phyloP scores from a whole-genome alignment of 139 green algal genomes.

The Chlorella sorokiniana region DNA sequence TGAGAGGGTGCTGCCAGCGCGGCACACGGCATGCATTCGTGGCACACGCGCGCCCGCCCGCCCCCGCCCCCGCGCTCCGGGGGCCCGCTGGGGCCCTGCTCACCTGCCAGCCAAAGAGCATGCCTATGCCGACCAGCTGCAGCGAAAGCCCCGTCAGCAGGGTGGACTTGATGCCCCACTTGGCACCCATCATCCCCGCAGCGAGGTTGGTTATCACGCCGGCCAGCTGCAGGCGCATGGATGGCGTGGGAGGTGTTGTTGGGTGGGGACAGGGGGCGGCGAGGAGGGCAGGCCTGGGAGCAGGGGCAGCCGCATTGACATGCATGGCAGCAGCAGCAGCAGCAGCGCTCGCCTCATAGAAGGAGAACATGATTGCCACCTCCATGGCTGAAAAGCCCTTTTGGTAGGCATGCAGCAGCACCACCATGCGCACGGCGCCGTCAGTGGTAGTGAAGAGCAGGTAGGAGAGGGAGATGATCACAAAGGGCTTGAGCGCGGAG shows the following conservation, averaged over 20 bases:
- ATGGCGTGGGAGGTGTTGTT: neutral
- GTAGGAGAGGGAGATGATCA: constrained; percentile 82
- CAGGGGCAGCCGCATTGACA: neutral
- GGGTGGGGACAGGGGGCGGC: neutral
- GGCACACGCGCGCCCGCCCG: neutral
- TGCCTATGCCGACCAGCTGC: constrained; percentile 72
- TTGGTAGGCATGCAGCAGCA: constrained; percentile 85
- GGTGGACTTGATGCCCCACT: constrained; percentile 84
- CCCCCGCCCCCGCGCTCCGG: neutral
- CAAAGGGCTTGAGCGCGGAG: constrained; percentile 70
- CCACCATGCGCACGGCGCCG: constrained; percentile 82
- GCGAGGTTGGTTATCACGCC: constrained; percentile 83
- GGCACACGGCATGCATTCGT: neutral
- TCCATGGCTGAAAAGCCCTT: constrained; percentile 73
- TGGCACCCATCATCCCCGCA: constrained; percentile 71
- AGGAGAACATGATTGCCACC: constrained; percentile 80
- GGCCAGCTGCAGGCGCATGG: constrained; percentile 37
- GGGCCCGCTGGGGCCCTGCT: neutral
- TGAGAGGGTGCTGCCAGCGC: neutral
- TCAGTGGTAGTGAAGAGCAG: constrained; percentile 86
- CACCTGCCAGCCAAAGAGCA: constrained; percentile 81
- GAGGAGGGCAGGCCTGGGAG: neutral
- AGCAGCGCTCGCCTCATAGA: constrained; percentile 67
- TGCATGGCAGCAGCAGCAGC: neutral
- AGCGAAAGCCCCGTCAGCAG: constrained; percentile 67